phyloP scores from a whole-genome alignment of 2,329 filamentous ascomycete genomes.

The Herpomyces periplanetae region DNA sequence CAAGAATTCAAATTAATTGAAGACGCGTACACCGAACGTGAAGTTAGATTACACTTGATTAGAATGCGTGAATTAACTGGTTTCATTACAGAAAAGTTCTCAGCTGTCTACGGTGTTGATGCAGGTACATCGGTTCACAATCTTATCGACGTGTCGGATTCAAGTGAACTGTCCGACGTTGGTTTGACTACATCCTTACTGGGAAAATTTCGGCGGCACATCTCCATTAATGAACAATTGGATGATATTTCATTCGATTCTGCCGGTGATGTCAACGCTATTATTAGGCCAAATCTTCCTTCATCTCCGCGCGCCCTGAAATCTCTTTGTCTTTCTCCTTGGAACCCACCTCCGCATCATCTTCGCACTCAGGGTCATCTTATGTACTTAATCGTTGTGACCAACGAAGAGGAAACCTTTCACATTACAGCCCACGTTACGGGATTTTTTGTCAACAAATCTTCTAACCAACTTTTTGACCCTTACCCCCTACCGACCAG shows the following conservation, averaged over 20 bases:
- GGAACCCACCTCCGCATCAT: slow-evolving; percentile 83
- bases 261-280: slow-evolving; percentile 21
- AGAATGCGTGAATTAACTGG: slow-evolving; percentile 71
- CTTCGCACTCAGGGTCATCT: slow-evolving; percentile 67
- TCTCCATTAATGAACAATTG: too few species aligned
- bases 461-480: slow-evolving; percentile 75
- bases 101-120: slow-evolving; percentile 46
- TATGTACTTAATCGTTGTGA: slow-evolving; percentile 54
- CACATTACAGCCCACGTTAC: slow-evolving; percentile 77
- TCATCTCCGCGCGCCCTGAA: slow-evolving; percentile 51
- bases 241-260: slow-evolving; percentile 38
- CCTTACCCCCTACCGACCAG: slow-evolving; percentile 44
- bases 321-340: slow-evolving; percentile 46
- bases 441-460: slow-evolving; percentile 90
- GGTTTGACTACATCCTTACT: background rate
- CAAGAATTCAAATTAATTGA: slow-evolving; percentile 48
- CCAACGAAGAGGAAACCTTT: slow-evolving; percentile 71
- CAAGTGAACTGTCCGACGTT: slow-evolving; percentile 3
- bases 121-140: slow-evolving; percentile 64
- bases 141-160: slow-evolving; percentile 15
- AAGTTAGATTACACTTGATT: slow-evolving; percentile 73
- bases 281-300: slow-evolving; percentile 22
- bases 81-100: slow-evolving; percentile 51
- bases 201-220: slow-evolving; percentile 10
- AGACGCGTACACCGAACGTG: slow-evolving; percentile 92